These are phyloP conservation scores for Chlorella variabilis DNA, from an alignment of 163 green algal species.

Conservation along the genomic window DNA sequence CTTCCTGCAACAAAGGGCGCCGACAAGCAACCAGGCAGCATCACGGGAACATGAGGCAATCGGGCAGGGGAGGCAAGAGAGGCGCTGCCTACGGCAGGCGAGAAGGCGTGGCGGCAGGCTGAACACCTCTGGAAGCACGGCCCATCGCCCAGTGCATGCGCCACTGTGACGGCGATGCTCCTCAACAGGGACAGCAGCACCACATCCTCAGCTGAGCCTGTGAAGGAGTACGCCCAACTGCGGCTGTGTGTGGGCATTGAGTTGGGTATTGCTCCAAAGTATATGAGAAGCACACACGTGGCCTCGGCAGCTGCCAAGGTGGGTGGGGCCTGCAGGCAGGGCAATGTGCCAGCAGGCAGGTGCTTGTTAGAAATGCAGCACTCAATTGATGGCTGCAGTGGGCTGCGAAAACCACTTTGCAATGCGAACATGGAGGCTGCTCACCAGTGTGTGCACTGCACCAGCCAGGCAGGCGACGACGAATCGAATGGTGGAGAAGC, in stretches of 20 bases:
- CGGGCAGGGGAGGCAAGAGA: too few species aligned
- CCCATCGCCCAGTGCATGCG: slow-evolving; percentile 23
- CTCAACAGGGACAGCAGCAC: slow-evolving; percentile 54
- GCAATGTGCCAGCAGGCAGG: too few species aligned
- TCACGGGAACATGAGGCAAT: too few species aligned
- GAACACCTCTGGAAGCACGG: slow-evolving; percentile 20
- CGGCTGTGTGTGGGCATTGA: slow-evolving; percentile 34
- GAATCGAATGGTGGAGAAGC: not conserved
- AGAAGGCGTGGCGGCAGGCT: too few species aligned
- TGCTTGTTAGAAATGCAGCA: too few species aligned
- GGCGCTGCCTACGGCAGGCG: too few species aligned
- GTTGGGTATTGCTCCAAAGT: slow-evolving; percentile 47
- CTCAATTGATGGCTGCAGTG: too few species aligned
- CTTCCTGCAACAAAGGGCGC: not conserved
- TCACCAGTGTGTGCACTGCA: not conserved
- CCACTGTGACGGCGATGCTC: slow-evolving; percentile 36
- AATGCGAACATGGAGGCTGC: too few species aligned
- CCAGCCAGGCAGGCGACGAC: not conserved
- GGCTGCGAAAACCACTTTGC: too few species aligned
- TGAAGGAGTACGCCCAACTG: slow-evolving; percentile 50
- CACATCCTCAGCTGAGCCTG: slow-evolving; percentile 65
- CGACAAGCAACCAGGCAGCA: too few species aligned
- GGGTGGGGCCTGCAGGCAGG: slow-evolving; percentile 49
- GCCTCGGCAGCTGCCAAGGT: slow-evolving; percentile 47
- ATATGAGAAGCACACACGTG: slow-evolving; percentile 48